Conservation (phyloP, 129 eudicot genomes). For the Glebionis coronaria region DNA sequence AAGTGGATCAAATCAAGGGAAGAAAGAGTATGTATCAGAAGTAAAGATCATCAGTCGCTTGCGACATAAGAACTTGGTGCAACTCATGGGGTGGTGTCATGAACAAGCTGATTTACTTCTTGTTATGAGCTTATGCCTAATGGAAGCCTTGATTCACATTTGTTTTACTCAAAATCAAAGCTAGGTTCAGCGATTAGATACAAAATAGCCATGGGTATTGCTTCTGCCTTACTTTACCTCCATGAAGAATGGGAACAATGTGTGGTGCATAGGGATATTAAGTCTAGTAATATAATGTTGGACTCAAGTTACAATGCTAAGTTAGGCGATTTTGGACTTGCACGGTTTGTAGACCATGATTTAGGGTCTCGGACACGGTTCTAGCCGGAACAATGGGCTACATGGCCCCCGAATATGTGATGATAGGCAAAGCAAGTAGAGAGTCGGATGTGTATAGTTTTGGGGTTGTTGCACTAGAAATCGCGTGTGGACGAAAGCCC, state of each 20-base stretch:
- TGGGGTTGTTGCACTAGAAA: slow-evolving; percentile 46
- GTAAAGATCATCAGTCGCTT: slow-evolving; percentile 42
- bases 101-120: slow-evolving; percentile 51
- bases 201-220: slow-evolving; percentile 45
- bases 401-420: slow-evolving; percentile 48
- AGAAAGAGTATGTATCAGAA: slow-evolving; percentile 46
- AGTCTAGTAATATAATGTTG: slow-evolving; percentile 51
- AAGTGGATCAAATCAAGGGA: slow-evolving; percentile 52
- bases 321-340: slow-evolving; percentile 55
- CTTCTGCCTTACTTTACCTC: slow-evolving; percentile 41
- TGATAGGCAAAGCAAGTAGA: slow-evolving; percentile 47
- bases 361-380: slow-evolving; percentile 43
- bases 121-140: slow-evolving; percentile 58
- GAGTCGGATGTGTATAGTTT: slow-evolving; percentile 52
- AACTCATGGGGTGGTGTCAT: slow-evolving; percentile 57
- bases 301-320: slow-evolving; percentile 47
- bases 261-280: slow-evolving; percentile 51
- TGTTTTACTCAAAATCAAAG: slow-evolving; percentile 21
- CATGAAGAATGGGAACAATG: slow-evolving; percentile 64
- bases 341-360: slow-evolving; percentile 50
- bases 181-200: slow-evolving; percentile 37
- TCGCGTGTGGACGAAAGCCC: slow-evolving; percentile 43
- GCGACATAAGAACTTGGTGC: slow-evolving; percentile 48
- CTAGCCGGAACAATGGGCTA: slow-evolving; percentile 56
- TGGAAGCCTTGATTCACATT: slow-evolving; percentile 53